Evolutionary conservation across 495 filamentous ascomycete genomes (phyloP).

Genomic region (Trypethelium eluteriae): DNA sequence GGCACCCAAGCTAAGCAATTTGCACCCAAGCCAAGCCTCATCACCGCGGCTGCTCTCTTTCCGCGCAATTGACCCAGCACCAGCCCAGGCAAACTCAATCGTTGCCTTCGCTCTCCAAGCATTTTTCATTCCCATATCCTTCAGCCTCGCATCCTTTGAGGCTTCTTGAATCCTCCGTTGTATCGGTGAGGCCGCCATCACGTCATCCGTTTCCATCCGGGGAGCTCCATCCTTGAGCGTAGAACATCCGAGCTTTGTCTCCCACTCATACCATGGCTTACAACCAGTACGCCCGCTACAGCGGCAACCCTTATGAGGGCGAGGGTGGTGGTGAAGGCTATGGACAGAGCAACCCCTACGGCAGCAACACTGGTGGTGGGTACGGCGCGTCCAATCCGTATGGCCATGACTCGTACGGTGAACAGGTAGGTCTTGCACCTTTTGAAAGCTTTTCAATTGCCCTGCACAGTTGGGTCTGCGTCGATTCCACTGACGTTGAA

Average conservation of each 20-base stretch:
- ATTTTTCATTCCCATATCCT: not conserved
- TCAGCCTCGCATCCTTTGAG: not conserved
- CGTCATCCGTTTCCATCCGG: constrained; percentile 13
- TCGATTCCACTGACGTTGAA: not conserved
- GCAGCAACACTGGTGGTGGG: constrained; percentile 38
- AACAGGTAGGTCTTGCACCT: constrained; percentile 18
- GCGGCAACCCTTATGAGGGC: constrained; percentile 27
- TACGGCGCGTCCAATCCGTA: constrained; percentile 41
- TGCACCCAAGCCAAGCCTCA: not conserved
- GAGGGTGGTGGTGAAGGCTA: constrained; percentile 14
- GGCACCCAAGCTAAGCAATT: too few species aligned
- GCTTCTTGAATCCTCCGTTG: not conserved
- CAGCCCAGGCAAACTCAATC: not conserved
- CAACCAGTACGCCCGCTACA: constrained; percentile 25
- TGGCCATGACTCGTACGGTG: constrained; percentile 19
- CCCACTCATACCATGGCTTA: constrained; percentile 20
- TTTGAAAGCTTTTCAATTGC: not conserved
- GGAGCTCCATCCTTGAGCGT: not conserved
- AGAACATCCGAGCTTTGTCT: not conserved
- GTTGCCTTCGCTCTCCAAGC: not conserved
- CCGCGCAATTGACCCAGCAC: not conserved
- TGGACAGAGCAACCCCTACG: constrained; percentile 40
- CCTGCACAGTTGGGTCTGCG: constrained; percentile 6
- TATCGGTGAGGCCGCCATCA: not conserved
- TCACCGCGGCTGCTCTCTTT: not conserved